A percentile compares a stretch with the other conserved stretches of the same genome.
These are phyloP conservation scores for Ulmus americana DNA, from an alignment of 331 rosid species.

Conservation along the genomic window DNA sequence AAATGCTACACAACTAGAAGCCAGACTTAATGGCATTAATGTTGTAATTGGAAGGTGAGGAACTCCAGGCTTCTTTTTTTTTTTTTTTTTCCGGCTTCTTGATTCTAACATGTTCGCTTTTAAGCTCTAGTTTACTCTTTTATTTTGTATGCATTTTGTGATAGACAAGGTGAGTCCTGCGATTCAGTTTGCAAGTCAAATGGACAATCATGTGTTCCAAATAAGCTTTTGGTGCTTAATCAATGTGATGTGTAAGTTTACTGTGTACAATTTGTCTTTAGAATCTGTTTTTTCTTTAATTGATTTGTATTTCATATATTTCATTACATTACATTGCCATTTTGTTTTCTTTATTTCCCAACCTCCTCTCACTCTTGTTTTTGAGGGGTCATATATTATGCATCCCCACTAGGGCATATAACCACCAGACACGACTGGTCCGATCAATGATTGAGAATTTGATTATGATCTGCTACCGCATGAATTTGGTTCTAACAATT, in stretches of 20 bases:
- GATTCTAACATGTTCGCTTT: slow-evolving; percentile 12
- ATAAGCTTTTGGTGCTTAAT: slow-evolving; percentile 75
- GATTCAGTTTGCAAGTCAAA: slow-evolving; percentile 73
- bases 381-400: too few species aligned
- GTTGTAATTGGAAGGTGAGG: slow-evolving; percentile 78
- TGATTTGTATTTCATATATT: not conserved
- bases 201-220: slow-evolving; percentile 82
- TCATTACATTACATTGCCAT: not conserved
- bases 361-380: too few species aligned
- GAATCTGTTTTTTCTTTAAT: slow-evolving; percentile 1
- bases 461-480: not conserved
- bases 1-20: slow-evolving; percentile 46
- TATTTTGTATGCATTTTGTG: slow-evolving; percentile 25
- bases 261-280: not conserved
- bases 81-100: not conserved
- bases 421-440: too few species aligned
- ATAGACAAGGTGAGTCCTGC: slow-evolving; percentile 81
- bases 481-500: not conserved
- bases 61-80: not conserved
- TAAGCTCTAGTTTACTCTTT: slow-evolving; percentile 27
- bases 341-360: not conserved
- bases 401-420: too few species aligned
- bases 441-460: too few species aligned
- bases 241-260: slow-evolving; percentile 78
- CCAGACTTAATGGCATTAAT: slow-evolving; percentile 68